A percentile compares a stretch with the other conserved stretches of the same genome.
Conservation (phyloP, 1,284 basidiomycete species). For the Xanthoconium separans region DNA sequence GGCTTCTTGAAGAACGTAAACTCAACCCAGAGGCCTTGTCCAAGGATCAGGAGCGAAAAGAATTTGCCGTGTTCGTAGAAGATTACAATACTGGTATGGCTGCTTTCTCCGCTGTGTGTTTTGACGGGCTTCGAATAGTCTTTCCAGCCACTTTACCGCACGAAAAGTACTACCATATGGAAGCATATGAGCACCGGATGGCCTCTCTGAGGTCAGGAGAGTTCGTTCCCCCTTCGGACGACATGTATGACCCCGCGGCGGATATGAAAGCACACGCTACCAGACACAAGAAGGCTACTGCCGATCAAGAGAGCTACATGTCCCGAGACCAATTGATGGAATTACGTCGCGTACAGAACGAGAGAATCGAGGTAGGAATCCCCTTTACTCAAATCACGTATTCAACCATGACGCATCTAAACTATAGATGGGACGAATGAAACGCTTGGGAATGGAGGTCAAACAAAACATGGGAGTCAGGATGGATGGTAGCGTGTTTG, state of each 20-base stretch:
- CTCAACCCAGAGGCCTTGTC: slow-evolving; percentile 84
- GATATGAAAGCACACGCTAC: slow-evolving; percentile 76
- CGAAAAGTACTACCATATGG: slow-evolving; percentile 90
- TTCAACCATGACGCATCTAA: slow-evolving; percentile 1
- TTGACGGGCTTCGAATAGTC: background rate
- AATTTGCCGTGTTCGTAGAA: slow-evolving; percentile 77
- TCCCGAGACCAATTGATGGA: slow-evolving; percentile 77
- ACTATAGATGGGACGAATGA: slow-evolving; percentile 73
- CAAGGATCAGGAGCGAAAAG: slow-evolving; percentile 82
- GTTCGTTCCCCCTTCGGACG: slow-evolving; percentile 64
- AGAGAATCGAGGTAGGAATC: slow-evolving; percentile 65
- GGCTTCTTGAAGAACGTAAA: slow-evolving; percentile 87
- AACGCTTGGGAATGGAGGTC: slow-evolving; percentile 77
- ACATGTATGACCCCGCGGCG: slow-evolving; percentile 73
- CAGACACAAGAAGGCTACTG: slow-evolving; percentile 60
- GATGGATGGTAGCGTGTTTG: slow-evolving; percentile 66
- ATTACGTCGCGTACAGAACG: slow-evolving; percentile 76
- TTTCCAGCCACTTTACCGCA: slow-evolving; percentile 78
- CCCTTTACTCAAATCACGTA: background rate
- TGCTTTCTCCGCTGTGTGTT: background rate
- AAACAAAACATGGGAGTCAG: slow-evolving; percentile 78
- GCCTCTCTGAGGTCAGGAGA: slow-evolving; percentile 76
- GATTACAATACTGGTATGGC: slow-evolving; percentile 83
- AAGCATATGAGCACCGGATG: slow-evolving; percentile 79
- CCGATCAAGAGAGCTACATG: slow-evolving; percentile 71